Evolutionary conservation across 2,329 filamentous ascomycete species (phyloP), one percentile per base, ranked within the genome.

Genomic region (Aspergillus cejpii): DNA sequence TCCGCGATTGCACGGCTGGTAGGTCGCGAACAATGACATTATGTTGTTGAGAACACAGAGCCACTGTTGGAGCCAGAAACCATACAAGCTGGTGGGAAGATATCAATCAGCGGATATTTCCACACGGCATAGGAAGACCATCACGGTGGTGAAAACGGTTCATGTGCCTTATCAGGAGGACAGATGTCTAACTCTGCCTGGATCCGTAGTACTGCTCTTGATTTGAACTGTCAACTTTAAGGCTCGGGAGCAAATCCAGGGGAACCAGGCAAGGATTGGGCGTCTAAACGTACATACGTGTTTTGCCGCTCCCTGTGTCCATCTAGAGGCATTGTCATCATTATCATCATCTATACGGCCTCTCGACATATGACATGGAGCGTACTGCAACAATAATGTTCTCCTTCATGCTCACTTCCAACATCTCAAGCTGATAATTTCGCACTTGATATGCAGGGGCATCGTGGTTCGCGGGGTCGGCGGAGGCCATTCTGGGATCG

Each of bases 301-400:
- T 89, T 62, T 90, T 90, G 2, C 85, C 85, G 51, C 79, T 87
- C 1, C 85, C 85, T 0, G 85, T 90, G 50, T 86, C 84, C 85
- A 89, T 89, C 83, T 85, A 34, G 12, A 37, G 31, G 10, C 4
- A 31, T 14, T 10, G 14, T 21, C 24, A 43, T 29, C 20, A 41
- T 29, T 27, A 23, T 7, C 8, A 11, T 28, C 33, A 21, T 26
- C 14, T 34, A n/a, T n/a, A n/a, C n/a, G n/a, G n/a, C n/a, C 6
- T 2, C 7, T 6, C 5, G 3, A 2, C 14, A 5, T 10, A 3
- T 21, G 6, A 14, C 11, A 38, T 17, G 21, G 15, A 31, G 55
- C 65, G 52, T 69, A 87, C 84, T 20, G 79, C 79, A 42, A 88
- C 79, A 53, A 90, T 87, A 24, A 84, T 78, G 60, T 89, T 90